Percentiles rank a stretch among this genome's conserved stretches.
Conservation (phyloP, 2,329 filamentous ascomycete species). For the Biscogniauxia sp. region DNA sequence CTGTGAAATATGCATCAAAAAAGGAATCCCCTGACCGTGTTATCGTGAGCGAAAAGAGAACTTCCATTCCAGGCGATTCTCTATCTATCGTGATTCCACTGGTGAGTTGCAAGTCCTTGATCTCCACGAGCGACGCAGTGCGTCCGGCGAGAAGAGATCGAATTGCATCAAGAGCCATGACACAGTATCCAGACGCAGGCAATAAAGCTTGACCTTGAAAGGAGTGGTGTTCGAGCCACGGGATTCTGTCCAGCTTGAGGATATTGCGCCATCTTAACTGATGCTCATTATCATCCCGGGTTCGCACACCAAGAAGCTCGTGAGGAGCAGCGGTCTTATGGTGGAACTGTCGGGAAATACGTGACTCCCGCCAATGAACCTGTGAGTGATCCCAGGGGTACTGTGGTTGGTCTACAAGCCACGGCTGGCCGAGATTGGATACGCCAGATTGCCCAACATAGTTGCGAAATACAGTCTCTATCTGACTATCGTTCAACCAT, state of each 20-base stretch:
- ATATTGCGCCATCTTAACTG: conserved; percentile 42
- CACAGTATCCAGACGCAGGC: conserved; percentile 46
- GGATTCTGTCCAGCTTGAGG: conserved; percentile 36
- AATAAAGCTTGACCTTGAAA: conserved; percentile 45
- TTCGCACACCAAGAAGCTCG: conserved; percentile 38
- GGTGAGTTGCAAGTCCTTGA: conserved; percentile 27
- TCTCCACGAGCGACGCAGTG: conserved; percentile 26
- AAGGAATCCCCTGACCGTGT: not conserved
- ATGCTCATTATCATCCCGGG: conserved; percentile 34
- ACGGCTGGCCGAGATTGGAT: conserved; percentile 1
- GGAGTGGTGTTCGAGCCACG: conserved; percentile 41
- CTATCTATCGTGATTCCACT: conserved; percentile 28
- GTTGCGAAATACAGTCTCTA: conserved; percentile 13
- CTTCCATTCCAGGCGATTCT: conserved; percentile 35
- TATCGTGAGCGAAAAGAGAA: conserved; percentile 35
- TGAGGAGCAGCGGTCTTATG: conserved; percentile 29
- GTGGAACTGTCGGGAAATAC: conserved; percentile 41
- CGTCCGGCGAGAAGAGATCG: conserved; percentile 22
- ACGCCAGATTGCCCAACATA: conserved; percentile 24
- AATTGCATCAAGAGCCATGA: conserved; percentile 47
- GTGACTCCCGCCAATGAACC: conserved; percentile 42
- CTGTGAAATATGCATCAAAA: conserved; percentile 33
- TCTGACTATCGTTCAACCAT: conserved; percentile 25
- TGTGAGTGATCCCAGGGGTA: conserved; percentile 51
- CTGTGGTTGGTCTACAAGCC: conserved; percentile 33